Evolutionary conservation across 352 stramenopile species (phyloP).

Genomic region (Phytophthora hybrid): DNA sequence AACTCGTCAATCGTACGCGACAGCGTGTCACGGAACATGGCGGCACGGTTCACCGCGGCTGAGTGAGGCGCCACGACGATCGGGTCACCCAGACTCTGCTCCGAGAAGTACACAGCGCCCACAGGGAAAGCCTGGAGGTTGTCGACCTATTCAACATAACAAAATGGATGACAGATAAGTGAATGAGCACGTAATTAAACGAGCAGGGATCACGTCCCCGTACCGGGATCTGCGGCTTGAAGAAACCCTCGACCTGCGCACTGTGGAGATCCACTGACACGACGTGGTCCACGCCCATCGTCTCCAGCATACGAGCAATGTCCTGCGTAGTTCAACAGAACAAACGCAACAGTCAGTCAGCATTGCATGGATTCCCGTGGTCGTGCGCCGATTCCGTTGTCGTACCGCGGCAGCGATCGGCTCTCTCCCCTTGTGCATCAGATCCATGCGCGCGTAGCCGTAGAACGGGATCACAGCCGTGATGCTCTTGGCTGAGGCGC

Average conservation of each 20-base stretch:
- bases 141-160: slow-evolving; percentile 56
- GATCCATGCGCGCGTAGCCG: slow-evolving; percentile 87
- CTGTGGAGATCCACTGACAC: slow-evolving; percentile 91
- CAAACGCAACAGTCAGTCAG: not conserved
- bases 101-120: slow-evolving; percentile 87
- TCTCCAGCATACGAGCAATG: slow-evolving; percentile 88
- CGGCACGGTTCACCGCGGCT: slow-evolving; percentile 78
- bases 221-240: slow-evolving; percentile 86
- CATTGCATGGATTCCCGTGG: too few relatives aligned
- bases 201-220: not conserved
- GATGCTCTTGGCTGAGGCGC: slow-evolving; percentile 87
- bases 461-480: slow-evolving; percentile 91
- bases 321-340: slow-evolving; percentile 45
- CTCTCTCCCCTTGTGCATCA: slow-evolving; percentile 86
- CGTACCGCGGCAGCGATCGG: slow-evolving; percentile 78
- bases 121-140: slow-evolving; percentile 90
- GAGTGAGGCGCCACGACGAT: slow-evolving; percentile 88
- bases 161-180: not conserved
- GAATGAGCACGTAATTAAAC: not conserved
- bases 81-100: slow-evolving; percentile 70
- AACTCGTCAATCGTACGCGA: slow-evolving; percentile 80
- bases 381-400: not conserved
- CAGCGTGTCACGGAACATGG: slow-evolving; percentile 85
- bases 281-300: slow-evolving; percentile 91
- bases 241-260: slow-evolving; percentile 90